phyloP scores from a whole-genome alignment of 441 rosid genomes.

The Gossypium trilobum region DNA sequence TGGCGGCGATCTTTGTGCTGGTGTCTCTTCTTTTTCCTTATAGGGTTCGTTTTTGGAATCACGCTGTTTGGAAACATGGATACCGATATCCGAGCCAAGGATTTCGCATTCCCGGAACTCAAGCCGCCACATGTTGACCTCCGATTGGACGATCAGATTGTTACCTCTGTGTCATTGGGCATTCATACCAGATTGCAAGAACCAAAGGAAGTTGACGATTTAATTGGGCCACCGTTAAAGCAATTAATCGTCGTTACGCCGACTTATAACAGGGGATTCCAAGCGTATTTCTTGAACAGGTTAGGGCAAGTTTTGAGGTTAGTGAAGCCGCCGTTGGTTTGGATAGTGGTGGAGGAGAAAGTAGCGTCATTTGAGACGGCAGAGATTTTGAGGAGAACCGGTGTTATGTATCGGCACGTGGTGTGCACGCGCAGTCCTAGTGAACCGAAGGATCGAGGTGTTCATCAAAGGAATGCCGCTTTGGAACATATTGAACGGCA shows the following conservation, averaged over 20 bases:
- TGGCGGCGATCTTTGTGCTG: conserved; percentile 56
- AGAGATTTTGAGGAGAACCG: conserved; percentile 68
- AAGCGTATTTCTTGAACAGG: conserved; percentile 67
- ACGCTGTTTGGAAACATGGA: conserved; percentile 52
- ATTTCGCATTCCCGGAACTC: conserved; percentile 50
- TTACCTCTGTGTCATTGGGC: conserved; percentile 35
- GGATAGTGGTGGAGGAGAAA: conserved; percentile 82
- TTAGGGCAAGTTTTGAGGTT: conserved; percentile 67
- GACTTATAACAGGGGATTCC: conserved; percentile 69
- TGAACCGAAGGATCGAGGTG: conserved; percentile 66
- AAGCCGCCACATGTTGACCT: conserved; percentile 45
- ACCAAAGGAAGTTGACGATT: conserved; percentile 20
- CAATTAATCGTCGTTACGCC: conserved; percentile 81
- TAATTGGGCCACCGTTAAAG: conserved; percentile 41
- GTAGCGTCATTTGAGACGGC: conserved; percentile 73
- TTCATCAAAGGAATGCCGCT: conserved; percentile 72
- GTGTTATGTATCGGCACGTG: conserved; percentile 84
- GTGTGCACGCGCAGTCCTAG: conserved; percentile 47
- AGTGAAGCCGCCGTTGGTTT: conserved; percentile 74
- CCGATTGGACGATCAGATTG: conserved; percentile 23
- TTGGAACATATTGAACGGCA: conserved; percentile 77
- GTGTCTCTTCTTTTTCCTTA: conserved; percentile 48
- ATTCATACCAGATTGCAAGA: conserved; percentile 19
- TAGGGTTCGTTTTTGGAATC: conserved; percentile 59
- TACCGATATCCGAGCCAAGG: conserved; percentile 28